phyloP scores from a whole-genome alignment of 805 yeast species.

The Yarrowia osloensis region DNA sequence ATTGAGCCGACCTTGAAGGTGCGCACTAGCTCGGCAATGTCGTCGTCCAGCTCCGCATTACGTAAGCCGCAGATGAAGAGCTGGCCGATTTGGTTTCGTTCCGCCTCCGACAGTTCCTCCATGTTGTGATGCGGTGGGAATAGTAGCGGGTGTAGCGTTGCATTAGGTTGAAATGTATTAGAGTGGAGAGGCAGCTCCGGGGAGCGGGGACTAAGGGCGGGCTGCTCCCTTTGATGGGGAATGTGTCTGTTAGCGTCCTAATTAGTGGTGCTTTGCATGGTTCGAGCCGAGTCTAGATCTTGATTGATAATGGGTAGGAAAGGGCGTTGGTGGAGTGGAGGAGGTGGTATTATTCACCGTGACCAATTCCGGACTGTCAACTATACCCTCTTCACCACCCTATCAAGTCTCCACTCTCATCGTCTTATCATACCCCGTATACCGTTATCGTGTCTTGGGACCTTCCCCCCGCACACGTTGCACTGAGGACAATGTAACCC shows the following conservation, averaged over 20 bases:
- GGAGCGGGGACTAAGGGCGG: too few species aligned
- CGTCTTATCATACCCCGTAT: background rate
- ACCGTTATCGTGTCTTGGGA: background rate
- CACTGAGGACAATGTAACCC: background rate
- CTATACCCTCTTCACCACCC: too few species aligned
- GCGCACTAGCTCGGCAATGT: constrained; percentile 31
- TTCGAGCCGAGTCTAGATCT: too few species aligned
- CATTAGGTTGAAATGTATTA: background rate
- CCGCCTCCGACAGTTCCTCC: constrained; percentile 36
- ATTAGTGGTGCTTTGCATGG: too few species aligned
- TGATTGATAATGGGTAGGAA: too few species aligned
- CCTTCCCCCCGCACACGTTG: background rate
- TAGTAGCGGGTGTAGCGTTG: constrained; percentile 21
- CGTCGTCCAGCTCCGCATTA: constrained; percentile 34
- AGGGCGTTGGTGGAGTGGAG: too few species aligned
- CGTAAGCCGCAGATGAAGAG: constrained; percentile 32
- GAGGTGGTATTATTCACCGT: too few species aligned
- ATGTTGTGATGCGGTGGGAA: constrained; percentile 33
- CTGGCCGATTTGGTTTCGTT: constrained; percentile 10
- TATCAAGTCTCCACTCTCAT: too few species aligned
- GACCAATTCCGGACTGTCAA: too few species aligned
- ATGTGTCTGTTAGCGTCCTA: too few species aligned
- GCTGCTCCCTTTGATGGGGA: too few species aligned
- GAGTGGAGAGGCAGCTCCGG: background rate
- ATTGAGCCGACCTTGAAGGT: constrained; percentile 53